Base-by-base conservation (phyloP, 805 yeast genomes). In the Candida saitoana region DNA sequence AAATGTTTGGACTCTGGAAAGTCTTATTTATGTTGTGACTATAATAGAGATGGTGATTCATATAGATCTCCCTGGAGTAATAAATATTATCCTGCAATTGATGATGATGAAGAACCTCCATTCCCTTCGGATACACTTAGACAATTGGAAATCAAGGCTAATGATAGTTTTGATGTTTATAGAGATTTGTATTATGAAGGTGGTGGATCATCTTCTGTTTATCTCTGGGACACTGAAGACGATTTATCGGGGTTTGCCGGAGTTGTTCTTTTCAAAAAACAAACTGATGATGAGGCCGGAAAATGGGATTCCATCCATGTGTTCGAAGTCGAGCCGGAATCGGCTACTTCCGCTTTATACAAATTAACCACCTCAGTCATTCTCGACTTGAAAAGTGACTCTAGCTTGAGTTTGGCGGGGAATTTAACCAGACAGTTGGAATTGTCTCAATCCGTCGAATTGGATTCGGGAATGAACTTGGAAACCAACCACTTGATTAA, bases 291-390 rank as follows among this genome's bases (percentile, higher is more conserved):
- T 46, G 57, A 57, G 27, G 55, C 60, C 22, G 86, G 90, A 11
- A 69, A 74, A 39, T 91, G 99, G 99, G 96, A 93, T 62, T 80
- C 93, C 41, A 86, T 91, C 49, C 98, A 91, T 61, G 98, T 91
- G 7, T 77, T 93, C 50, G 97, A 91, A 61, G 82, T 83, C 6
- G 62, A 61, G 5, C 72, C 74, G 0, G 71, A 67, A 35, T 52
- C 62, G 16, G 50, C 63, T 9, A 45, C 60, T 3, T 63, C 68
- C 32, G 68, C 74, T 15, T 45, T 54, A 8, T 93, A 91, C 60
- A 81, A 82, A 49, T 66, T 91, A 46, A 91, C 98, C 2, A 81
- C 96, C 1, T 87, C 97, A 0, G 85, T 93, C 31, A 87, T 93
- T 37, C 73, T 91, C 44, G 90, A 86, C 55, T 65, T 93, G 49